These are phyloP conservation scores for Asclepias syriaca DNA, from an alignment of 257 asterid genomes.

Conservation along the genomic window DNA sequence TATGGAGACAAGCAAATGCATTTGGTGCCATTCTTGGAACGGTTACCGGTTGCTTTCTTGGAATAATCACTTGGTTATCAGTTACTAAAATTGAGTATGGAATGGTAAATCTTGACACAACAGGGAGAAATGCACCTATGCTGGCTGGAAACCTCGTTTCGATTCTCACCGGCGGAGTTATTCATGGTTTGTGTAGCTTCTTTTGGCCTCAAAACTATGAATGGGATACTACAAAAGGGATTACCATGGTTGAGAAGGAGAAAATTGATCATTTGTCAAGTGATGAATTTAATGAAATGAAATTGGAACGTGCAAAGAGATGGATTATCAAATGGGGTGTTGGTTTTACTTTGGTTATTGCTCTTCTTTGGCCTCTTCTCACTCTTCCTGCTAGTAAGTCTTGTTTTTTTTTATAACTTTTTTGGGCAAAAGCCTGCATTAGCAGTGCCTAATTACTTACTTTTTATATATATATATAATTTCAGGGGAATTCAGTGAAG, in stretches of 20 bases:
- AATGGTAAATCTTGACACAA: constrained; percentile 75
- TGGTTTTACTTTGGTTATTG: constrained; percentile 67
- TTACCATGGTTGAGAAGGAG: constrained; percentile 80
- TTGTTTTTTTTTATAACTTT: too few species aligned
- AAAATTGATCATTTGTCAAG: constrained; percentile 34
- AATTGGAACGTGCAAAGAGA: constrained; percentile 48
- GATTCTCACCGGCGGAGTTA: constrained; percentile 67
- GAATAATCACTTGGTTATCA: constrained; percentile 75
- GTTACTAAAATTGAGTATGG: constrained; percentile 72
- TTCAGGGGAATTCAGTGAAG: constrained; percentile 73
- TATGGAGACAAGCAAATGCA: constrained; percentile 81
- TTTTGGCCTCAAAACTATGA: constrained; percentile 74
- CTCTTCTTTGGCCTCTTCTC: constrained; percentile 72
- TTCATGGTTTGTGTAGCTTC: constrained; percentile 67
- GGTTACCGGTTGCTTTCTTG: constrained; percentile 59
- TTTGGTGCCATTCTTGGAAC: constrained; percentile 75
- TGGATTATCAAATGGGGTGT: constrained; percentile 92
- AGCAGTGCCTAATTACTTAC: too few species aligned
- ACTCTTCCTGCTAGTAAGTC: constrained; percentile 77
- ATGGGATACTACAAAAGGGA: constrained; percentile 75
- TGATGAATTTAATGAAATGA: constrained; percentile 71
- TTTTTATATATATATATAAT: too few species aligned
- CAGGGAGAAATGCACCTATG: constrained; percentile 90
- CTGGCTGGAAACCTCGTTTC: constrained; percentile 89
- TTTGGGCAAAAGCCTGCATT: too few species aligned